A percentile compares a stretch with the other conserved stretches of the same genome.
Evolutionary conservation across 805 yeast species (phyloP).

Genomic region (Alloascoidea hylecoeti): DNA sequence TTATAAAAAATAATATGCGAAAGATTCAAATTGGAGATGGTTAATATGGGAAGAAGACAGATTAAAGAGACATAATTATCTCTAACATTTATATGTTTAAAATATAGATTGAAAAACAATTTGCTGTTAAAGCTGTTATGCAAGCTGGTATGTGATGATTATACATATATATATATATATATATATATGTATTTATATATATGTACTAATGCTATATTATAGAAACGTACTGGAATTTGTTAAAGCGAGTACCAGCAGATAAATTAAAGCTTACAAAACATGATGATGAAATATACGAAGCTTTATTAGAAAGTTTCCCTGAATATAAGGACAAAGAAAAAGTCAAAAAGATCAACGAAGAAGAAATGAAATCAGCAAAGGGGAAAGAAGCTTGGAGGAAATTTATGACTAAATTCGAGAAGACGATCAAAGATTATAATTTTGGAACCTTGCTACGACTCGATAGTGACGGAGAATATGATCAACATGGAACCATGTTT

Average conservation of each 20-base stretch:
- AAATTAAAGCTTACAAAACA: constrained; percentile 54
- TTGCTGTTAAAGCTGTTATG: constrained; percentile 93
- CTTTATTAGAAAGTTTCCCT: constrained; percentile 60
- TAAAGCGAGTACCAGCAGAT: constrained; percentile 67
- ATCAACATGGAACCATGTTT: constrained; percentile 73
- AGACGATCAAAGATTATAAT: constrained; percentile 74
- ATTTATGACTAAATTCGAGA: constrained; percentile 72
- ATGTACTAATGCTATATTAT: not conserved
- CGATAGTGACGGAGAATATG: constrained; percentile 60
- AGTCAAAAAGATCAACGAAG: constrained; percentile 52
- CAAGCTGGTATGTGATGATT: constrained; percentile 43
- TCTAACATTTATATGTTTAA: constrained; percentile 7
- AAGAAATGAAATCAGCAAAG: constrained; percentile 60
- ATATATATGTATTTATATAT: not conserved
- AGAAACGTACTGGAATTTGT: constrained; percentile 75
- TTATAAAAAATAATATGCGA: no score
- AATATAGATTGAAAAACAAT: constrained; percentile 71
- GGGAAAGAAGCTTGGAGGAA: constrained; percentile 90
- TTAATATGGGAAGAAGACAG: not conserved
- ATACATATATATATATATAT: not conserved
- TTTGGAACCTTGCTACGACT: constrained; percentile 88
- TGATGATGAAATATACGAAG: constrained; percentile 24
- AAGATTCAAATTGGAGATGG: no score
- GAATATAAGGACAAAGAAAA: constrained; percentile 55
- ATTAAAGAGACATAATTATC: not conserved